Conservation (phyloP, 495 filamentous ascomycete species). For the Aspergillus sparsus region DNA sequence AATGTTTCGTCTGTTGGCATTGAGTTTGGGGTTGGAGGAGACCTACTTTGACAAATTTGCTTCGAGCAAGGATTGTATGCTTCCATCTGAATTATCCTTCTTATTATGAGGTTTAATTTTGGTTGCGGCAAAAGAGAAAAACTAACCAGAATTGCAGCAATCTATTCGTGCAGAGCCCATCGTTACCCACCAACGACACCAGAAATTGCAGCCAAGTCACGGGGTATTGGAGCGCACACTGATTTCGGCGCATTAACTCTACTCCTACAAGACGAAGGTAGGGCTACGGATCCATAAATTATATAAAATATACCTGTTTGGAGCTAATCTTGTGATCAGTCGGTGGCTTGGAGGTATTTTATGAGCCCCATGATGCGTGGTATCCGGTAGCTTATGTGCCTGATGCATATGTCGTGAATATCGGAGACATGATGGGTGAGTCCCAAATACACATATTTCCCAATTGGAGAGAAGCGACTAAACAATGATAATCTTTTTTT, state of each 20-base stretch:
- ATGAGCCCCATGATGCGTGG: conserved; percentile 11
- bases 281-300: background rate
- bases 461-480: background rate
- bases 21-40: conserved; percentile 9
- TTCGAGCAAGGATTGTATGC: conserved; percentile 2
- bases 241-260: conserved; percentile 2
- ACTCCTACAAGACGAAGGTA: conserved; percentile 1
- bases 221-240: conserved; percentile 13
- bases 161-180: conserved; percentile 8
- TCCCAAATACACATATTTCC: background rate
- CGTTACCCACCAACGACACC: conserved; percentile 9
- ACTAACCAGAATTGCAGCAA: background rate
- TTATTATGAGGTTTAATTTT: background rate
- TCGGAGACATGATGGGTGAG: conserved; percentile 14
- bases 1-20: conserved; percentile 12
- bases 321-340: conserved; percentile 1
- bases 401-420: conserved; percentile 10
- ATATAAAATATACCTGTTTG: background rate
- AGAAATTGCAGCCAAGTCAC: conserved; percentile 3
- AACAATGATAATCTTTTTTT: background rate
- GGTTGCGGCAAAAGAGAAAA: background rate
- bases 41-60: conserved; percentile 14
- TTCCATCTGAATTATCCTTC: background rate
- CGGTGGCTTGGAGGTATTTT: conserved; percentile 13
- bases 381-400: conserved; percentile 3